These are phyloP conservation scores for Rubus parviflorus DNA, from an alignment of 306 rosid genomes.

Conservation along the genomic window DNA sequence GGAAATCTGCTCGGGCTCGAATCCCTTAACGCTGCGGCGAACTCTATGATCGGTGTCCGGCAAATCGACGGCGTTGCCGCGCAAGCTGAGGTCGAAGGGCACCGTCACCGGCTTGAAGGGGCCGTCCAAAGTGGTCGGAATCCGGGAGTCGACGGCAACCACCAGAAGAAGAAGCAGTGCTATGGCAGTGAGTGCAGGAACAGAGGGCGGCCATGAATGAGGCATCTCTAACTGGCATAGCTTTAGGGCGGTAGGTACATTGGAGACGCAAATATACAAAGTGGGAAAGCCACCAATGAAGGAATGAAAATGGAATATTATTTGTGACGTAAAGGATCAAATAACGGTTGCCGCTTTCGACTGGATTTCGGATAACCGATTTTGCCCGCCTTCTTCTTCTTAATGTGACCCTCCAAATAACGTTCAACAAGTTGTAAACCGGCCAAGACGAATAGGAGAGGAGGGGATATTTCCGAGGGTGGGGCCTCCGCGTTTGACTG, in stretches of 20 bases:
- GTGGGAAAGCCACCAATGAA: background rate
- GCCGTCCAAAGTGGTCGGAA: constrained; percentile 74
- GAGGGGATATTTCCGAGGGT: no score
- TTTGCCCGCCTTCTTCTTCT: no score
- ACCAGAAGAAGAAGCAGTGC: background rate
- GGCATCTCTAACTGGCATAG: no score
- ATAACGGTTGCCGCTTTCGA: no score
- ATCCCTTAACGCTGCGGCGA: constrained; percentile 50
- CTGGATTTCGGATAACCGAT: no score
- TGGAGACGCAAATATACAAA: background rate
- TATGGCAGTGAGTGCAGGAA: background rate
- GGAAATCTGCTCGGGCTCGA: constrained; percentile 80
- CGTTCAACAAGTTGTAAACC: no score
- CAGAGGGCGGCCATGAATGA: background rate
- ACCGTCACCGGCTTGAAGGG: constrained; percentile 70
- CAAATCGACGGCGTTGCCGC: constrained; percentile 67
- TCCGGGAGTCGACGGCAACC: constrained; percentile 15
- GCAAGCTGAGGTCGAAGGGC: constrained; percentile 50
- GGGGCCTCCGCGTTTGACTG: no score
- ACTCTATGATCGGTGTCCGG: constrained; percentile 65
- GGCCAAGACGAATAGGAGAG: no score
- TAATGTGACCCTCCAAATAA: no score
- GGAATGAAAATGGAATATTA: no score
- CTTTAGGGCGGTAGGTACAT: background rate
- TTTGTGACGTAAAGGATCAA: no score